Evolutionary conservation across 2,329 filamentous ascomycete genomes (phyloP).

Genomic region (Paramyrothecium roridum): DNA sequence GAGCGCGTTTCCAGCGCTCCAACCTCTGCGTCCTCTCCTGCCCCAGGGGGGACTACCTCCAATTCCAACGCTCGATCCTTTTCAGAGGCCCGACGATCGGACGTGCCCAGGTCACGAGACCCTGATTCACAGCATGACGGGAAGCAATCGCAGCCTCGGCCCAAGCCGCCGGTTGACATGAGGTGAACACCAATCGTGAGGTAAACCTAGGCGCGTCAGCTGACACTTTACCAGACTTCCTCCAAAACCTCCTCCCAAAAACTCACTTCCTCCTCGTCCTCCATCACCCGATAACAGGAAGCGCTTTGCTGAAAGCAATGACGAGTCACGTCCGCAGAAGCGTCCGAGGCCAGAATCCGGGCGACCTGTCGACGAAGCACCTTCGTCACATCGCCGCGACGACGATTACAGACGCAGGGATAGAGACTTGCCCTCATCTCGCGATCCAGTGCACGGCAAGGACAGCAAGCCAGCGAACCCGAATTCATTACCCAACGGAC

Average conservation of each 20-base stretch:
- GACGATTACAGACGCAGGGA: conserved; percentile 29
- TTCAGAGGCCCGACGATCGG: conserved; percentile 4
- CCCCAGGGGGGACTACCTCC: conserved; percentile 1
- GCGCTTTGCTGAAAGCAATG: conserved; percentile 41
- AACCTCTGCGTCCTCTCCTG: conserved; percentile 7
- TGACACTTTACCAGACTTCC: conserved; percentile 25
- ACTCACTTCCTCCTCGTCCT: conserved; percentile 29
- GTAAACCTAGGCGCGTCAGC: conserved; percentile 2
- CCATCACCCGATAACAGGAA: conserved; percentile 45
- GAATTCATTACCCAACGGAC: conserved; percentile 33
- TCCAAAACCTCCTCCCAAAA: conserved; percentile 30
- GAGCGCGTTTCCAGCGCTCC: conserved; percentile 20
- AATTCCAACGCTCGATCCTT: neutral
- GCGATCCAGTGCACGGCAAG: conserved; percentile 22
- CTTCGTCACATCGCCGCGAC: conserved; percentile 25
- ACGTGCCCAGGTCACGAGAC: conserved; percentile 8
- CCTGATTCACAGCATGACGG: conserved; percentile 1
- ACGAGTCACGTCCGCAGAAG: conserved; percentile 42
- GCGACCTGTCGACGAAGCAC: conserved; percentile 27
- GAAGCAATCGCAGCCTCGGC: conserved; percentile 3
- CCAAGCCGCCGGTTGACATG: conserved; percentile 4
- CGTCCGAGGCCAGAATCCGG: conserved; percentile 37
- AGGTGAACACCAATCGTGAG: conserved; percentile 6
- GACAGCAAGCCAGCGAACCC: conserved; percentile 20
- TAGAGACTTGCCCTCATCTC: conserved; percentile 18